phyloP scores from a whole-genome alignment of 139 green algal genomes.

The Chlorella sp. region DNA sequence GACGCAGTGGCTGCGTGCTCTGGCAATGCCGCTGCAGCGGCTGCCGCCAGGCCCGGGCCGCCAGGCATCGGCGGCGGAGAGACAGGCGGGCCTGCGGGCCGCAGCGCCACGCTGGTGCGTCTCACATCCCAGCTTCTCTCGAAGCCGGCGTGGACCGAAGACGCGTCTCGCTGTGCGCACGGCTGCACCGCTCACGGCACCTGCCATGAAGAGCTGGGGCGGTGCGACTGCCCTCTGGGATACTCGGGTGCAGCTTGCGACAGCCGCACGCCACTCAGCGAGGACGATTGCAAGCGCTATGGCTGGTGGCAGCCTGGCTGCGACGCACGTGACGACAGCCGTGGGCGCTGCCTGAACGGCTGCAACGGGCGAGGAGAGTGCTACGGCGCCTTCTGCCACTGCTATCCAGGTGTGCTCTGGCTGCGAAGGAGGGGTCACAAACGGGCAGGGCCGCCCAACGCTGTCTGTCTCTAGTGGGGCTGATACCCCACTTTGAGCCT shows the following conservation, averaged over 20 bases:
- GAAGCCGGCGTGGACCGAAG: not conserved
- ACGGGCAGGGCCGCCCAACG: too few species aligned
- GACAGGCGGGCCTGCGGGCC: too few species aligned
- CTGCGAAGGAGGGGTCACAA: not conserved
- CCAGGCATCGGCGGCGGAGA: too few species aligned
- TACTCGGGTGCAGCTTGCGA: not conserved
- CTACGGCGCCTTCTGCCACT: constrained; percentile 1
- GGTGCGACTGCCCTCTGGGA: not conserved
- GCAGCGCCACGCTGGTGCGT: not conserved
- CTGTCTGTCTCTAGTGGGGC: too few species aligned
- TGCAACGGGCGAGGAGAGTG: not conserved
- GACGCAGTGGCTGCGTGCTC: not conserved
- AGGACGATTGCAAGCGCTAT: not conserved
- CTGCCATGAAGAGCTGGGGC: not conserved
- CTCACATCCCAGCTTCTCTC: not conserved
- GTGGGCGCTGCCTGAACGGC: not conserved
- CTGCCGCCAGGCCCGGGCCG: too few species aligned
- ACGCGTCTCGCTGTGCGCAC: not conserved
- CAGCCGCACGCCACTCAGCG: not conserved
- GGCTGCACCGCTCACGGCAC: not conserved
- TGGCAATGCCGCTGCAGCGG: too few species aligned
- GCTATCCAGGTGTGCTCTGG: not conserved
- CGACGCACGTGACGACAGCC: not conserved
- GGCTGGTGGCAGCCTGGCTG: not conserved
- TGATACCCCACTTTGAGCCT: not conserved